These are phyloP conservation scores for Primulina tabacum DNA, from an alignment of 257 asterid genomes.

Conservation along the genomic window DNA sequence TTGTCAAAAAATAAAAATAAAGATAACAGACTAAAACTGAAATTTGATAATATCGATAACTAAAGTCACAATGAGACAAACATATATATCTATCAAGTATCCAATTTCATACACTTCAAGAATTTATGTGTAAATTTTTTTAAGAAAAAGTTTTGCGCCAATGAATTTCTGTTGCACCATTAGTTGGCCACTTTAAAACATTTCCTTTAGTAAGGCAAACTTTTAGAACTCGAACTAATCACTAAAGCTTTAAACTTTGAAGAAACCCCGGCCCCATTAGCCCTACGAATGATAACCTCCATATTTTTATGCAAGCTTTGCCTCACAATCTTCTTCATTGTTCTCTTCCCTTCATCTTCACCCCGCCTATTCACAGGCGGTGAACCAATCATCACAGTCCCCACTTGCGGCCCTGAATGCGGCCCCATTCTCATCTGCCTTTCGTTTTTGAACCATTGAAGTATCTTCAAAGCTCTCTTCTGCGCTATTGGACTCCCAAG, in stretches of 20 bases:
- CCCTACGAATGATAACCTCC: constrained; percentile 72
- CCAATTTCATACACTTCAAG: too few relatives aligned
- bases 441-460: constrained; percentile 90
- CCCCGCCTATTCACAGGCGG: constrained; percentile 44
- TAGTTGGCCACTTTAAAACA: neutral
- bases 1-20: too few relatives aligned
- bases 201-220: constrained; percentile 62
- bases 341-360: constrained; percentile 53
- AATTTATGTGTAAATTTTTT: too few relatives aligned
- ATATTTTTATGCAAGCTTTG: constrained; percentile 70
- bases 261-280: constrained; percentile 54
- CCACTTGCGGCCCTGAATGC: constrained; percentile 84
- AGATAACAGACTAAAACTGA: too few relatives aligned
- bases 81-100: too few relatives aligned
- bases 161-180: too few relatives aligned
- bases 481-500: constrained; percentile 79
- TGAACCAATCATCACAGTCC: constrained; percentile 37
- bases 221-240: constrained; percentile 77
- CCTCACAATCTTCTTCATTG: constrained; percentile 73
- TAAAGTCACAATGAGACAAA: too few relatives aligned
- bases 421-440: constrained; percentile 65
- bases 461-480: constrained; percentile 71
- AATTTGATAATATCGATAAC: too few relatives aligned
- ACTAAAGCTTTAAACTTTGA: constrained; percentile 57
- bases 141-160: too few relatives aligned